Evolutionary conservation across 208 protist species (phyloP), one percentile per base, ranked within the genome.

Genomic region (Leishmania guyanensis): DNA sequence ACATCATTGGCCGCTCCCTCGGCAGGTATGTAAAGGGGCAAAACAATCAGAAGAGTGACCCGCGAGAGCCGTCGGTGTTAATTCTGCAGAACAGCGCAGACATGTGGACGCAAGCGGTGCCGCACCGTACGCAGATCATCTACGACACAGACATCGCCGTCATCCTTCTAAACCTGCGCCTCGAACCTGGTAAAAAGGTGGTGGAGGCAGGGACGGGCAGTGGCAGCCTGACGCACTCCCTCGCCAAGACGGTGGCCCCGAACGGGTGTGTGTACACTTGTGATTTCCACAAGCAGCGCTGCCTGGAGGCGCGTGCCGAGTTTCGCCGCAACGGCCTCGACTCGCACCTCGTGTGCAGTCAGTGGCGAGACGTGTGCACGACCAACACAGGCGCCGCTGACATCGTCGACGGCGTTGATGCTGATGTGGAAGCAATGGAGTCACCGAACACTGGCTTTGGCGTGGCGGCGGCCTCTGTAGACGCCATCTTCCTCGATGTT

Each of bases 401-500:
- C 33, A 83, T 84, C 8, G 80, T 86, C n/a, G 84, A 88, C 66
- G 73, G 76, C 20, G 64, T 81, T 22, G 84, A 88, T 20, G 80
- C 69, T 6, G 86, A 91, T 76, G 89, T 93, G 17, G 91, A 73
- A 26, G 66, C 79, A 66, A 81, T 87, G 82, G 78, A 74, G 20
- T 86, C 82, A 9, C 91, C 91, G 20, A 82, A 80, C 68, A 77
- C 77, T 10, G 95, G 94, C 43, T 96, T 97, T 78, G 94, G 94
- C 73, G 83, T 98, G 4, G 86, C 93, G 3, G 77, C 79, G 16
- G 72, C 81, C 68, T 90, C 93, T 50, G 90, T 97, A 20, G 97
- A 98, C 74, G 95, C 93, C 60, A 90, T 98, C 46, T 98, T 98
- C 76, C 87, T 98, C n/a, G 97, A 98, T 80, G 92, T 98, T 33